Percentiles rank a stretch among this genome's conserved stretches.
These are phyloP conservation scores for Danielozyma ontarioensis DNA, from an alignment of 805 yeast genomes.

Conservation along the genomic window DNA sequence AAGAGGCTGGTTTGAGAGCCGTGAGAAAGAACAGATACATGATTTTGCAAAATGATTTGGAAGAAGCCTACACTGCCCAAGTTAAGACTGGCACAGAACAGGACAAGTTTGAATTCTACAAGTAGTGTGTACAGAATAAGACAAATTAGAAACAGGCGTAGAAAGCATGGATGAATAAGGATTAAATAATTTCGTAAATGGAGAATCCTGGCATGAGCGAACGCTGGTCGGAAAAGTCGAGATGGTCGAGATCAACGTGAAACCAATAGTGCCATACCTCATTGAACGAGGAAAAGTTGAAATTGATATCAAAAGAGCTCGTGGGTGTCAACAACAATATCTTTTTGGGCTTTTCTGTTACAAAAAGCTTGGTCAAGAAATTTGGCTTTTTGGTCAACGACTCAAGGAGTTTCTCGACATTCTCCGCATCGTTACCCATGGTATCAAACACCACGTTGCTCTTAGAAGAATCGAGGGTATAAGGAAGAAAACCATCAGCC, in stretches of 20 bases:
- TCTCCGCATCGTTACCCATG: conserved; percentile 39
- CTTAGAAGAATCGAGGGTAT: conserved; percentile 9
- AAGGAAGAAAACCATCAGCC: conserved; percentile 7
- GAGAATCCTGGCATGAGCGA: conserved; percentile 62
- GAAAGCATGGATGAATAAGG: too few relatives aligned
- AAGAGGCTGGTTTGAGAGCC: conserved; percentile 98
- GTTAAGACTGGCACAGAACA: conserved; percentile 94
- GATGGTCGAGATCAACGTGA: conserved; percentile 73
- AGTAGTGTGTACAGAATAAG: conserved; percentile 32
- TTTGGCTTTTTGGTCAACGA: conserved; percentile 3
- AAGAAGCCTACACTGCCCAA: conserved; percentile 96
- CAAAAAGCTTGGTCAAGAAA: neutral
- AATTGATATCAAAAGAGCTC: conserved; percentile 25
- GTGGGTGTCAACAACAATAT: conserved; percentile 35
- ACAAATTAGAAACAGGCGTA: conserved; percentile 2
- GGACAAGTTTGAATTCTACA: conserved; percentile 96
- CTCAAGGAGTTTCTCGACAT: conserved; percentile 16
- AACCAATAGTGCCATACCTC: conserved; percentile 26
- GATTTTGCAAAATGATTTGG: conserved; percentile 91
- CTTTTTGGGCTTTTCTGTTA: conserved; percentile 2
- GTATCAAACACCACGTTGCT: conserved; percentile 31
- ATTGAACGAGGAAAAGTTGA: conserved; percentile 10
- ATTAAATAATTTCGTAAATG: conserved; percentile 37
- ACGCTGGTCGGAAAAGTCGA: conserved; percentile 44
- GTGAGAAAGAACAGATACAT: conserved; percentile 97